phyloP scores from a whole-genome alignment of 2,329 filamentous ascomycete genomes.

The Westerdykella ornata region DNA sequence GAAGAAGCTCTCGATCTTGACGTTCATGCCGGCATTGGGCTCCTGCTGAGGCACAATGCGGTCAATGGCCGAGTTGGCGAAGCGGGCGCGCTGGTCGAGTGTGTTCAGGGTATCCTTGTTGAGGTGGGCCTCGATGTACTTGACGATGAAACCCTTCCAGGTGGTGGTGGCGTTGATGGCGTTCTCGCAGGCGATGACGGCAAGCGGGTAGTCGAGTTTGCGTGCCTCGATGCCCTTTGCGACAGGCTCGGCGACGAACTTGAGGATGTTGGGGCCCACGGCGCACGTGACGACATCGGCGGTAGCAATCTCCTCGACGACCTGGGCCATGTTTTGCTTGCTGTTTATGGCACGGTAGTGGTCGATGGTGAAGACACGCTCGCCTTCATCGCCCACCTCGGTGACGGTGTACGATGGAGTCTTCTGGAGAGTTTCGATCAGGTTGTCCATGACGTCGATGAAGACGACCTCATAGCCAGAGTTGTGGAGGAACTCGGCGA shows the following conservation, averaged over 20 bases:
- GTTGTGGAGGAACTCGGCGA: constrained; percentile 70
- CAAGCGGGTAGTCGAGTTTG: constrained; percentile 59
- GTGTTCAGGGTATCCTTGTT: constrained; percentile 58
- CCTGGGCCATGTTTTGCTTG: constrained; percentile 70
- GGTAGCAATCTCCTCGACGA: constrained; percentile 76
- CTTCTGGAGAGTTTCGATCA: constrained; percentile 74
- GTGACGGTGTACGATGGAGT: constrained; percentile 80
- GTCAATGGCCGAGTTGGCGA: constrained; percentile 97
- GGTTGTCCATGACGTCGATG: constrained; percentile 79
- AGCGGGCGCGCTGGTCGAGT: constrained; percentile 70
- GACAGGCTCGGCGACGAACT: constrained; percentile 92
- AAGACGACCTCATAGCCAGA: constrained; percentile 96
- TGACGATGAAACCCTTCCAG: constrained; percentile 73
- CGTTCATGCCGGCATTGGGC: constrained; percentile 70
- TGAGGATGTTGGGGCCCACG: constrained; percentile 91
- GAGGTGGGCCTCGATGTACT: constrained; percentile 59
- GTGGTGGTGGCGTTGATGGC: constrained; percentile 91
- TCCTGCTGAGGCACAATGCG: constrained; percentile 93
- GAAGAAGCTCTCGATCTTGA: constrained; percentile 96
- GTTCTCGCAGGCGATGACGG: constrained; percentile 97
- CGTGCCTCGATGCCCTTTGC: constrained; percentile 86
- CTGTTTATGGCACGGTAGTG: constrained; percentile 98
- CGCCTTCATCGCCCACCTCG: constrained; percentile 80
- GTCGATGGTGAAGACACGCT: constrained; percentile 73
- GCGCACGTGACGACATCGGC: constrained; percentile 94